Evolutionary conservation across 164 flowering plant species (phyloP).

Genomic region (Echeveria elegans): DNA sequence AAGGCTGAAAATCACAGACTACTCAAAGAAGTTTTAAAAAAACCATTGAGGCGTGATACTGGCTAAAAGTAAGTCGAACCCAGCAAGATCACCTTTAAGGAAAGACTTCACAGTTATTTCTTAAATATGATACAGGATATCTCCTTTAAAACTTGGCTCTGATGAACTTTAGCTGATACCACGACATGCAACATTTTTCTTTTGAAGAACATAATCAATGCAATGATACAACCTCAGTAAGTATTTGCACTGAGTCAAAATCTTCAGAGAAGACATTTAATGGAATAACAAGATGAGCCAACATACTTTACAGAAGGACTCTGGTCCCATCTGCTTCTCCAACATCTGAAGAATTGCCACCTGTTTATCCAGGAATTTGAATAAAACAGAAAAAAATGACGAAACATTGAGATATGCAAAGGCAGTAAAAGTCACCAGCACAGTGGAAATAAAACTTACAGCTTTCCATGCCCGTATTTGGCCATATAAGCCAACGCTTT

Average conservation of each 20-base stretch:
- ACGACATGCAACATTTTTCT: too few relatives aligned
- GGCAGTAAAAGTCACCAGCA: not conserved
- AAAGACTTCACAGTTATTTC: too few relatives aligned
- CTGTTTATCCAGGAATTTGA: slow-evolving; percentile 27
- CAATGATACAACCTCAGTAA: not conserved
- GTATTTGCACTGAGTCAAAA: not conserved
- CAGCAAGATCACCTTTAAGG: too few relatives aligned
- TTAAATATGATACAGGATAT: too few relatives aligned
- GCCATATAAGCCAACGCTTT: slow-evolving; percentile 72
- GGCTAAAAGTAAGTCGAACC: too few relatives aligned
- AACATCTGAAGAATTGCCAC: slow-evolving; percentile 95
- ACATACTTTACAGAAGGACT: slow-evolving; percentile 74
- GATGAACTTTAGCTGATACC: too few relatives aligned
- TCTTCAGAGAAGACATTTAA: not conserved
- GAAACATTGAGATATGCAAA: not conserved
- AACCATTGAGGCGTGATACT: too few relatives aligned
- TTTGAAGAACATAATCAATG: not conserved
- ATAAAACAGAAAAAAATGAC: too few relatives aligned
- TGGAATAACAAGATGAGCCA: not conserved
- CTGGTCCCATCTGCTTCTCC: slow-evolving; percentile 99
- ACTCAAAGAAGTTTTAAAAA: not conserved
- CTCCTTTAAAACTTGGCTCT: too few relatives aligned
- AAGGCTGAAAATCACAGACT: too few relatives aligned
- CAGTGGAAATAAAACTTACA: slow-evolving; percentile 43
- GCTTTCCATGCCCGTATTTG: slow-evolving; percentile 94